Percentiles rank a stretch among this genome's conserved stretches.
Conservation (phyloP, 208 protist genomes). For the Acanthamoeba triangularis region DNA sequence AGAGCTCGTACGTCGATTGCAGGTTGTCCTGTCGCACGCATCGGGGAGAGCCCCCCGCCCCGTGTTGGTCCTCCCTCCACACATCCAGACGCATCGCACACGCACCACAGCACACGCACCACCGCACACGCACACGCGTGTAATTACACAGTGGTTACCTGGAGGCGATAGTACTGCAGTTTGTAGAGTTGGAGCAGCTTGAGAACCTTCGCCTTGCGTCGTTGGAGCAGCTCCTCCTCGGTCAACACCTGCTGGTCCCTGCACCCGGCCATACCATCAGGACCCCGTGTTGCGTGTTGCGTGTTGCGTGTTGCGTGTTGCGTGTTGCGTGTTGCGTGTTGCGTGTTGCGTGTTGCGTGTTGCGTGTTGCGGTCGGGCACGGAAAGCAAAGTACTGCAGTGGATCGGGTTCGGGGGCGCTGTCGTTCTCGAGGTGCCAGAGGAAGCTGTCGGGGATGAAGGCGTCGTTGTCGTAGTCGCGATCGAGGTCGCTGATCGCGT, state of each 20-base stretch:
- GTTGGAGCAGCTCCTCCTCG: constrained; percentile 13
- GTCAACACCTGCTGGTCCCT: constrained; percentile 31
- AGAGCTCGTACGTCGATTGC: constrained; percentile 51
- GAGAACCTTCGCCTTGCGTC: constrained; percentile 26
- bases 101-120: background rate
- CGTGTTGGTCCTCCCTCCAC: background rate
- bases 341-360: background rate
- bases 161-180: constrained; percentile 65
- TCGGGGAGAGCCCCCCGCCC: background rate
- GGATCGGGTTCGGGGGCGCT: background rate
- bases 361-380: too few species aligned
- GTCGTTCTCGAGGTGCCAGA: constrained; percentile 24
- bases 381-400: background rate
- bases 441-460: constrained; percentile 50
- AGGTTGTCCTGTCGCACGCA: background rate
- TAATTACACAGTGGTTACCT: background rate
- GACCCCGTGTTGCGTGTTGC: background rate
- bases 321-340: background rate
- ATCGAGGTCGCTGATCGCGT: constrained; percentile 13
- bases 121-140: background rate
- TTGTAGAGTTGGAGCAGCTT: constrained; percentile 62
- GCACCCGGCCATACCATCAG: background rate
- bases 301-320: background rate
- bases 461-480: constrained; percentile 32
- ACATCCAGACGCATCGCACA: background rate